Base-by-base conservation (phyloP, 164 flowering plant genomes). In the Dillenia suffruticosa region DNA sequence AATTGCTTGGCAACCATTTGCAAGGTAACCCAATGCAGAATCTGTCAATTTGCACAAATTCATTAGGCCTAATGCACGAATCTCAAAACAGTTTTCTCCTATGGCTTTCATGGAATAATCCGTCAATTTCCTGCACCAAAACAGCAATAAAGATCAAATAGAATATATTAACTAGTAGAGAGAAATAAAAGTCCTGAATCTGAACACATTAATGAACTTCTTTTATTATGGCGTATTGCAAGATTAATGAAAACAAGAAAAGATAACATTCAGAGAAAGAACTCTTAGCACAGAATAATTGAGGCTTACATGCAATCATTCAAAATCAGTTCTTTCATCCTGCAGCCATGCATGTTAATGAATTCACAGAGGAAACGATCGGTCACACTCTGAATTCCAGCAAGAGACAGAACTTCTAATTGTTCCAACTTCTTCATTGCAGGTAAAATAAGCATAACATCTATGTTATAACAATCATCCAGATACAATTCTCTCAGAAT, bases 41-140 rank as follows among this genome's bases (percentile, higher is more conserved):
- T 94, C 95, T n/a, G 95, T 91, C 76, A 94, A 71, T 56, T 78
- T 81, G 57, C 55, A 24, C 82, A 93, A 70, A 67, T 82, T 78
- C 60, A 15, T 59, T 45, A 94, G 80, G 58, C 88, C 84, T 47
- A 94, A 77, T 12, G 82, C 70, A 69, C 70, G n/a, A 69, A 94
- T 77, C 10, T 63, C 68, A 46, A 81, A 12, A 76, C 96, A 94
- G 10, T 26, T 73, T 63, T 76, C 74, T 15, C 83, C 81, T 57
- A 91, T 83, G 63, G 52, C 75, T 74, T 82, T 77, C 72, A 91
- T 1, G 44, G 97, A 84, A 19, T 59, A 52, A 79, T 94, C 96
- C 58, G 95, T 84, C 81, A 94, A 68, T 46, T 79, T 74, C 74
- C 98, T 91, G 87, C 73, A 81, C 24, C 64, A 65, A 64, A 54